Conservation (phyloP, 2,329 filamentous ascomycete genomes). For the Penicillium griseofulvum region DNA sequence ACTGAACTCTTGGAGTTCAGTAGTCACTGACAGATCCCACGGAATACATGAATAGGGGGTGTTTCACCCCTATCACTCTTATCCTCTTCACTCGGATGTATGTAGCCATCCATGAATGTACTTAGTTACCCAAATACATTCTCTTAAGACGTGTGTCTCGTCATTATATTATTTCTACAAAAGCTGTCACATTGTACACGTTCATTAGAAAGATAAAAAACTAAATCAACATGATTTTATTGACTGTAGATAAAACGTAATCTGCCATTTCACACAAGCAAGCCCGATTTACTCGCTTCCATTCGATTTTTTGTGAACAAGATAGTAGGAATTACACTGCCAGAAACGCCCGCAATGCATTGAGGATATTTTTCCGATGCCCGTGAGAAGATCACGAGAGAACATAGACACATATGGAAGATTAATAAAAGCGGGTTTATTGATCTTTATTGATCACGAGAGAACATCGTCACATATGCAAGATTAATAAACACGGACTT, state of each 20-base stretch:
- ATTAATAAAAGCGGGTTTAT: conserved; percentile 5
- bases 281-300: neutral
- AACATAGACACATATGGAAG: conserved; percentile 14
- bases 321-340: conserved; percentile 14
- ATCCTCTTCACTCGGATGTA: neutral
- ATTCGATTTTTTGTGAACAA: conserved; percentile 2
- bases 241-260: neutral
- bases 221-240: neutral
- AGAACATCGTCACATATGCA: conserved; percentile 13
- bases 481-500: conserved; percentile 10
- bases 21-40: neutral
- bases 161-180: too few species aligned
- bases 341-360: conserved; percentile 34
- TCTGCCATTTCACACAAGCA: neutral
- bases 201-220: neutral
- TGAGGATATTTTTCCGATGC: conserved; percentile 9
- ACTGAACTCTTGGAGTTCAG: neutral
- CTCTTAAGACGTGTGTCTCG: neutral
- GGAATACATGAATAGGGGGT: neutral
- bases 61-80: neutral
- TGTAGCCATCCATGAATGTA: neutral
- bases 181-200: neutral
- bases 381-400: conserved; percentile 5
- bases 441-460: too few species aligned
- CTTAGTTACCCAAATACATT: neutral